phyloP scores from a whole-genome alignment of 768 basidiomycete species.

The Leccinellum luteum region DNA sequence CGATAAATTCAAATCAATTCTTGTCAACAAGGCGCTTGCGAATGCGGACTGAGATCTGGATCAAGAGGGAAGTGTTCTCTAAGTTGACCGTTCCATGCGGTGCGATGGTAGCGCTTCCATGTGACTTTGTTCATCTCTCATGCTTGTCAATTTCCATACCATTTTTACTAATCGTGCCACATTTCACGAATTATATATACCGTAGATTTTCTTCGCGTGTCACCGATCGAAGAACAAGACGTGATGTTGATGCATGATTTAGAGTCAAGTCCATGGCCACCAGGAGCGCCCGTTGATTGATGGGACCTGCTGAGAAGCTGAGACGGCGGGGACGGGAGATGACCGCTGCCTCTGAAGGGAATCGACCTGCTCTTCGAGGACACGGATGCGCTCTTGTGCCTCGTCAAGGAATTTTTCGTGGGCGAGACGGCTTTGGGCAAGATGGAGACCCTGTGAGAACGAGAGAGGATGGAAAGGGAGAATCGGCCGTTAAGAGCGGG shows the following conservation, averaged over 20 bases:
- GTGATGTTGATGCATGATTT: background rate
- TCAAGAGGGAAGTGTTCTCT: background rate
- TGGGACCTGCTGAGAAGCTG: background rate
- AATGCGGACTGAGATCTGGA: constrained; percentile 17
- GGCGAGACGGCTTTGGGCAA: constrained; percentile 57
- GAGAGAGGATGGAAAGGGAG: background rate
- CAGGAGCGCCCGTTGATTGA: constrained; percentile 14
- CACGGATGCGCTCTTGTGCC: constrained; percentile 47
- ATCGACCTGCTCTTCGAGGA: constrained; percentile 60
- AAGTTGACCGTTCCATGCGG: background rate
- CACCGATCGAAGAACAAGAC: background rate
- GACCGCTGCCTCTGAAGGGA: constrained; percentile 26
- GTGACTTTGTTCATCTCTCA: background rate
- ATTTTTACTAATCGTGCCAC: background rate
- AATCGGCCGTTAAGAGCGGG: constrained; percentile 14
- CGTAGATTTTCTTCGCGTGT: constrained; percentile 3
- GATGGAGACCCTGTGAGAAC: constrained; percentile 55
- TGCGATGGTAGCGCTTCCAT: background rate
- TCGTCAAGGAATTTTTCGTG: constrained; percentile 73
- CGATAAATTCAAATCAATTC: constrained; percentile 61
- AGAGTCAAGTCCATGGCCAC: constrained; percentile 19
- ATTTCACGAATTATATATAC: constrained; percentile 14
- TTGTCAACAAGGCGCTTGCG: constrained; percentile 48
- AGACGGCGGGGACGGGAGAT: background rate
- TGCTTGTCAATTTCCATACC: constrained; percentile 1